Percentiles rank a stretch among this genome's conserved stretches.
Evolutionary conservation across 257 asterid species (phyloP).

Genomic region (Nicotiana undulata): DNA sequence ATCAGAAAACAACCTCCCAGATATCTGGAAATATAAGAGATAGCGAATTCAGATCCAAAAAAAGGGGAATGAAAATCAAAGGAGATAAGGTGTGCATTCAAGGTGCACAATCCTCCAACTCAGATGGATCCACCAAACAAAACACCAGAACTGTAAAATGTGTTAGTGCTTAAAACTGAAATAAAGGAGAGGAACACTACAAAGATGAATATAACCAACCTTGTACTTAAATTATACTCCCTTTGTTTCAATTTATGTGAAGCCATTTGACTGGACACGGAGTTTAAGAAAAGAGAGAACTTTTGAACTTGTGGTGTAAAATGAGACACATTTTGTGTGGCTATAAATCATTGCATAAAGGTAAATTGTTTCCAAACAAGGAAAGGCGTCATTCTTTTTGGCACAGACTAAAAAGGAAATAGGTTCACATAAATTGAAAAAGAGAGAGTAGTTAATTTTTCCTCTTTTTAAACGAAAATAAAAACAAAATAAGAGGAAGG

Average conservation of each 20-base stretch:
- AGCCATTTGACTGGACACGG: too few species aligned
- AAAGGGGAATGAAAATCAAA: not conserved
- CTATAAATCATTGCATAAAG: too few species aligned
- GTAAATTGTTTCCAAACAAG: too few species aligned
- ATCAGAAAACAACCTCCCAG: slow-evolving; percentile 93
- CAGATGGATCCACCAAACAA: not conserved
- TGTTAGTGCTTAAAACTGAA: not conserved
- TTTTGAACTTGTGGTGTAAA: too few species aligned
- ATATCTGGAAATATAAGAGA: slow-evolving; percentile 48
- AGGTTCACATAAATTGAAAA: too few species aligned
- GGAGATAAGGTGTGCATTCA: not conserved
- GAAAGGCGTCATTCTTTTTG: too few species aligned
- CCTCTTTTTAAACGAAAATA: not conserved
- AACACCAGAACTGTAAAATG: not conserved
- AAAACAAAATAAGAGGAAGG: not conserved
- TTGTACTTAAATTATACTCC: not conserved
- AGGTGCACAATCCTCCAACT: not conserved
- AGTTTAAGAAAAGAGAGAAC: too few species aligned
- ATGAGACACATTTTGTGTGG: too few species aligned
- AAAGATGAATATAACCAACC: not conserved
- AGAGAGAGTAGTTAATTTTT: not conserved
- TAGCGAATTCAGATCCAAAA: slow-evolving; percentile 15
- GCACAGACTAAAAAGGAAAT: too few species aligned
- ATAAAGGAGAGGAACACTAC: not conserved
- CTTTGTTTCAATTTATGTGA: too few species aligned